phyloP scores from a whole-genome alignment of 192 early-diverging fungal genomes.

The Coemansia sp. region DNA sequence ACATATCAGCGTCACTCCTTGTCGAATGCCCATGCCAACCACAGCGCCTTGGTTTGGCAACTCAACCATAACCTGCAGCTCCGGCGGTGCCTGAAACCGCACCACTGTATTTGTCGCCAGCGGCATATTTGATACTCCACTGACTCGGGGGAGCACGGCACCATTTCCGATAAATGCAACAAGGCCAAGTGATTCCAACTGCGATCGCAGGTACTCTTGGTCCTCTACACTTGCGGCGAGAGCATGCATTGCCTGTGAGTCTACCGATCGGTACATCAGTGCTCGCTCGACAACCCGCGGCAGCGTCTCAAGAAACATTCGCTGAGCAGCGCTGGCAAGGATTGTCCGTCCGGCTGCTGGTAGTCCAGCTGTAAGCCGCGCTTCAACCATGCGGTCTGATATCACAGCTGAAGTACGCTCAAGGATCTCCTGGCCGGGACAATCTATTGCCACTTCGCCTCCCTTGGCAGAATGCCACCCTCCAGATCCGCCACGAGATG shows the following conservation, averaged over 20 bases:
- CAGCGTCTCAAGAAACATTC: conserved; percentile 47
- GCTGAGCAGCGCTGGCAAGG: conserved; percentile 31
- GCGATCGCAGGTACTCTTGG: conserved; percentile 49
- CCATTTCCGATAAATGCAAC: conserved; percentile 57
- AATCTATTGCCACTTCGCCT: conserved; percentile 43
- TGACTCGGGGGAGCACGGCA: conserved; percentile 55
- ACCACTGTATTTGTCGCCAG: conserved; percentile 23
- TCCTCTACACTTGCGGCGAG: conserved; percentile 56
- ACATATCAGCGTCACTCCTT: conserved; percentile 57
- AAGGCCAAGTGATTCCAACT: conserved; percentile 33
- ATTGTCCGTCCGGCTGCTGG: conserved; percentile 58
- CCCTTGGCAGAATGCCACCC: conserved; percentile 41
- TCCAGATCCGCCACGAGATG: conserved; percentile 9
- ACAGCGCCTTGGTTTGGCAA: conserved; percentile 55
- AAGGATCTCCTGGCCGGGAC: conserved; percentile 57
- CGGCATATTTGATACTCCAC: conserved; percentile 54
- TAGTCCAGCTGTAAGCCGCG: conserved; percentile 46
- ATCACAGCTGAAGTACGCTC: conserved; percentile 53
- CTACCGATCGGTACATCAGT: conserved; percentile 29
- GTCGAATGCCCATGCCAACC: conserved; percentile 55
- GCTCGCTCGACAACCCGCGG: conserved; percentile 34
- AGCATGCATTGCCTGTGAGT: conserved; percentile 16
- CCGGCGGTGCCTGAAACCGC: conserved; percentile 42
- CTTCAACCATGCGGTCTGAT: conserved; percentile 34
- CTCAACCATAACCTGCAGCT: conserved; percentile 36